Evolutionary conservation across 2,329 filamentous ascomycete genomes (phyloP).

Genomic region (Nothophoma quercina): DNA sequence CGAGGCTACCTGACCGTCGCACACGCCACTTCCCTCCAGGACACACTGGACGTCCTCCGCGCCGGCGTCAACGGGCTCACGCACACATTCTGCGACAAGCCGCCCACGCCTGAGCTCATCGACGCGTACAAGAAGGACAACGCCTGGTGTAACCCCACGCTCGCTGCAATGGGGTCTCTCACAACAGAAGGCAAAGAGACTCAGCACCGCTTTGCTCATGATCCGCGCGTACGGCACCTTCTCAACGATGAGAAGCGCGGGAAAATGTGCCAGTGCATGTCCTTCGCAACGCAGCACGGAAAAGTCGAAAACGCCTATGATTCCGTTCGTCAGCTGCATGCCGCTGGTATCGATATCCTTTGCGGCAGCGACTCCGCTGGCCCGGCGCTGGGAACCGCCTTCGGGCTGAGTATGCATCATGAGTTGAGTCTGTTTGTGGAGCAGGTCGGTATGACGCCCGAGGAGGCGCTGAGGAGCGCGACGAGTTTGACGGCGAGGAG

Average conservation of each 20-base stretch:
- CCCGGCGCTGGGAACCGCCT: slow-evolving; percentile 55
- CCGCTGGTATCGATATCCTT: slow-evolving; percentile 52
- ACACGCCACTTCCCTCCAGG: slow-evolving; percentile 50
- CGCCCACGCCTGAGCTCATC: slow-evolving; percentile 49
- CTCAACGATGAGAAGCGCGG: slow-evolving; percentile 45
- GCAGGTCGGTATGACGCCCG: slow-evolving; percentile 52
- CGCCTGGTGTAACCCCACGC: slow-evolving; percentile 55
- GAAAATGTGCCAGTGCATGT: slow-evolving; percentile 54
- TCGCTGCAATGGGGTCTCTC: slow-evolving; percentile 50
- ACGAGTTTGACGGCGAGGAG: slow-evolving; percentile 51
- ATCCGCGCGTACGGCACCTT: slow-evolving; percentile 45
- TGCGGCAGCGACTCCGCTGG: slow-evolving; percentile 54
- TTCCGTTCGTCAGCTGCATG: slow-evolving; percentile 49
- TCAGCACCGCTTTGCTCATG: slow-evolving; percentile 53
- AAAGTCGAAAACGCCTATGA: slow-evolving; percentile 54
- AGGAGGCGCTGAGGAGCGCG: slow-evolving; percentile 52
- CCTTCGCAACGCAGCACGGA: slow-evolving; percentile 39
- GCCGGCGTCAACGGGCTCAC: slow-evolving; percentile 55
- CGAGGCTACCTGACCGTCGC: slow-evolving; percentile 51
- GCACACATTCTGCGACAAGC: slow-evolving; percentile 53
- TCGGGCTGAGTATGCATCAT: slow-evolving; percentile 53
- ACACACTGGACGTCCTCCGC: slow-evolving; percentile 52
- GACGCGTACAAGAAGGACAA: slow-evolving; percentile 53
- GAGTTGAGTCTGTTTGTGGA: slow-evolving; percentile 54
- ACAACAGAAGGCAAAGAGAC: slow-evolving; percentile 51